phyloP scores from a whole-genome alignment of 148 eudicot species.

The Chenopodium album region DNA sequence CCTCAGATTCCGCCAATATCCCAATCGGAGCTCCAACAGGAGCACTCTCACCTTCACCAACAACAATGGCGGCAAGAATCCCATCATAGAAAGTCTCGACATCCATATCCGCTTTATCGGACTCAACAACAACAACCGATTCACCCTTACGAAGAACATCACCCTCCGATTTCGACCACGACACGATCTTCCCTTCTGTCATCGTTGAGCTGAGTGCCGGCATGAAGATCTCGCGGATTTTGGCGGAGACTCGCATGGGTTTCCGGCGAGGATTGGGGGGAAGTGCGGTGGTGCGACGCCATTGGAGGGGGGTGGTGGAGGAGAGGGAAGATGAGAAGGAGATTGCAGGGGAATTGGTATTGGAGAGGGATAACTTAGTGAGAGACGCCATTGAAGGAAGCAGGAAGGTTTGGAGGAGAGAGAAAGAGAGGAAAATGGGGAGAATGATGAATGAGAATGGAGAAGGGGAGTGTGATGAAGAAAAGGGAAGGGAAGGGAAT shows the following conservation, averaged over 20 bases:
- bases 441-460: neutral
- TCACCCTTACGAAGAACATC: conserved; percentile 77
- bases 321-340: conserved; percentile 44
- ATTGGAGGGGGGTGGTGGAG: conserved; percentile 26
- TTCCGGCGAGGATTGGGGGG: conserved; percentile 24
- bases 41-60: conserved; percentile 74
- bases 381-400: conserved; percentile 48
- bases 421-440: neutral
- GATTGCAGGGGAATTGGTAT: conserved; percentile 27
- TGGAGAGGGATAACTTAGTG: conserved; percentile 30
- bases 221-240: conserved; percentile 95
- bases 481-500: neutral
- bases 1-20: conserved; percentile 72
- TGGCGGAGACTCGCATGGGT: conserved; percentile 37
- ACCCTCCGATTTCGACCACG: conserved; percentile 86
- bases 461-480: neutral
- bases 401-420: neutral
- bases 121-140: conserved; percentile 82
- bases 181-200: conserved; percentile 95
- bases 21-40: conserved; percentile 88
- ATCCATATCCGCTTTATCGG: conserved; percentile 96
- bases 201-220: conserved; percentile 93
- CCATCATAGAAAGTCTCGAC: conserved; percentile 93
- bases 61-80: conserved; percentile 79
- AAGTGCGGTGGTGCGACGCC: conserved; percentile 29